A percentile compares a stretch with the other conserved stretches of the same genome.
These are phyloP conservation scores for Aspergillus latus DNA, from an alignment of 2,329 filamentous ascomycete species.

Conservation along the genomic window DNA sequence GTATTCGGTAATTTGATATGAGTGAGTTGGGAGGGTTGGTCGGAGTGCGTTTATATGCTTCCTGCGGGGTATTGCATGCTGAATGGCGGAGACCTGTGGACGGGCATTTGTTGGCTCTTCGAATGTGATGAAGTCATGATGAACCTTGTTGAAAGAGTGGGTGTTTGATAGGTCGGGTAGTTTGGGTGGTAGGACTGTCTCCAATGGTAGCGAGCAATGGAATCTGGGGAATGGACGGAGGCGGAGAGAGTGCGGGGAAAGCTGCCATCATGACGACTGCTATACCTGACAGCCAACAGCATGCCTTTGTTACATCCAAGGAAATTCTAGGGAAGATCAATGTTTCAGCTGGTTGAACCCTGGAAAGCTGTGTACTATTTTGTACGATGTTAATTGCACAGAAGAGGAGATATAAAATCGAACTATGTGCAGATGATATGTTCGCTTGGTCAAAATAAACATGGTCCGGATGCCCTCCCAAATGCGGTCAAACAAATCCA, in stretches of 20 bases:
- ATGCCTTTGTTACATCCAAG: background rate
- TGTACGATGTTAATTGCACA: background rate
- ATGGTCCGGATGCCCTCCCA: background rate
- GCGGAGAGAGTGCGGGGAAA: constrained; percentile 11
- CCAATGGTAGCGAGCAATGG: background rate
- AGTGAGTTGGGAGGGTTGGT: background rate
- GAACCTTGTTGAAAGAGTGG: background rate
- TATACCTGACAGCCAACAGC: background rate
- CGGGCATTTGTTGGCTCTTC: background rate
- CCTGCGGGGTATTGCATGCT: background rate
- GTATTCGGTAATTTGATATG: background rate
- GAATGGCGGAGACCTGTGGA: background rate
- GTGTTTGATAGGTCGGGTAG: background rate
- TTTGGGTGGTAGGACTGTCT: background rate
- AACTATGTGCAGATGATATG: constrained; percentile 5
- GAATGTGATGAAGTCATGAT: constrained; percentile 11
- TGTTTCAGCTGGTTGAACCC: background rate
- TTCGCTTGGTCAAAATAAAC: background rate
- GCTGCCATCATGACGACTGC: constrained; percentile 11
- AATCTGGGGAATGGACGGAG: constrained; percentile 3
- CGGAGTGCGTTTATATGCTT: constrained; percentile 3
- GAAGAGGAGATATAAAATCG: background rate
- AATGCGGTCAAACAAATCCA: constrained; percentile 4
- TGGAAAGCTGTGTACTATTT: background rate
- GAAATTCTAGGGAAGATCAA: background rate